Conservation (phyloP, 2,329 filamentous ascomycete species). For the Thyridium curvatum region DNA sequence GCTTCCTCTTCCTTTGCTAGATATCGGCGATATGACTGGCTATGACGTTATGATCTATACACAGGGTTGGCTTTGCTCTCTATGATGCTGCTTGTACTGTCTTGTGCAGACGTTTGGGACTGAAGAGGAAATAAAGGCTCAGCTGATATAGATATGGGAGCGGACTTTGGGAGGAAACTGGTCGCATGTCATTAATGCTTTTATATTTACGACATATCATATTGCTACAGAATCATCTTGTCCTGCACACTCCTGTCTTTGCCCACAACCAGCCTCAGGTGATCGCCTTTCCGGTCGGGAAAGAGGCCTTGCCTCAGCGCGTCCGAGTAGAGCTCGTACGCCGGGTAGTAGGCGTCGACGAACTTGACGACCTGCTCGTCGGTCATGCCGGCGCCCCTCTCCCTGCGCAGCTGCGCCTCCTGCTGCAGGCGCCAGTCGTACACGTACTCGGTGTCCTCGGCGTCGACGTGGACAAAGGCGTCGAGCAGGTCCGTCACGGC, state of each 20-base stretch:
- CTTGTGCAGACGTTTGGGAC: too few relatives aligned
- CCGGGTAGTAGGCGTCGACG: constrained; percentile 63
- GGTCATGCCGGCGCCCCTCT: constrained; percentile 72
- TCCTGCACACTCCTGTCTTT: constrained; percentile 54
- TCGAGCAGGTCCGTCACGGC: constrained; percentile 42
- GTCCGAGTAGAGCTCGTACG: constrained; percentile 64
- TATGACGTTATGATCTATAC: not conserved
- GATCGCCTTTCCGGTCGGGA: constrained; percentile 38
- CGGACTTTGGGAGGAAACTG: constrained; percentile 11
- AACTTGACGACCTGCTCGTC: constrained; percentile 73
- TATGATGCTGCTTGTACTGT: too few relatives aligned
- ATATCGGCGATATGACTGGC: too few relatives aligned
- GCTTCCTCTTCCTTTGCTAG: not conserved
- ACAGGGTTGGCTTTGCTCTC: not conserved
- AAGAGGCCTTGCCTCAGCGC: constrained; percentile 55
- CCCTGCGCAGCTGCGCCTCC: constrained; percentile 61
- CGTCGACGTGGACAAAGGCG: constrained; percentile 57
- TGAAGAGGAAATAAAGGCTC: too few relatives aligned
- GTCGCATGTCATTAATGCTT: constrained; percentile 8
- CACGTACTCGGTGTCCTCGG: constrained; percentile 66
- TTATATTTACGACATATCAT: constrained; percentile 1
- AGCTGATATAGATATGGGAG: too few relatives aligned
- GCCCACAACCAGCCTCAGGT: constrained; percentile 57
- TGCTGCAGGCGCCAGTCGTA: constrained; percentile 82
- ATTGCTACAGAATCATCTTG: constrained; percentile 39